Base-by-base conservation (phyloP, 2,329 filamentous ascomycete species). In the Ilyonectria mors-panacis region DNA sequence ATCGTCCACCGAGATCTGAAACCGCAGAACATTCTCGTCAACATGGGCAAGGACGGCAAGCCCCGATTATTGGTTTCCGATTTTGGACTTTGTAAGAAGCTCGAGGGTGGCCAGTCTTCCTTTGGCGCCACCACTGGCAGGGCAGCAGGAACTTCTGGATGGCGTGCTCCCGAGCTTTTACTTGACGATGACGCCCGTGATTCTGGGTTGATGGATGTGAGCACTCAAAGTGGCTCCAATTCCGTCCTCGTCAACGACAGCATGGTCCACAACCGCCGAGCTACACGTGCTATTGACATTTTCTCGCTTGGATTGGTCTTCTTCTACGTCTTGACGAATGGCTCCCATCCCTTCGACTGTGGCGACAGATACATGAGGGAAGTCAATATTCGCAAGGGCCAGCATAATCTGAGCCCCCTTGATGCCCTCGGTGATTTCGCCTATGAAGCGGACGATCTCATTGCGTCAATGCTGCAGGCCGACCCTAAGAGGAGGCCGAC, bases 1-100 rank as follows among this genome's bases (percentile, higher is more conserved):
- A 98, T 99, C 76, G 97, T 99, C 3, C 96, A 99, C 79, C 93
- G 96, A 59, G 96, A 99, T 77, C 88, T 99, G 76, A 99, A 99
- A 79, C 96, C 96, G 1, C 96, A 99, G 76, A 99, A 99, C 74
- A 98, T 99, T 57, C 86, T 99, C 1, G 94, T 98, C 66, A 89
- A 90, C 37, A 91, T 92, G 83, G 90, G 87, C 72, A 90, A 92
- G 73, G 87, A 90, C 66, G 89, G 89, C 47, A 89, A 87, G 39
- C 91, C 94, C 26, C 92, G 95, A n/a, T 87, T 99, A 42, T 89
- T 99, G 5, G 97, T 99, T 39, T 98, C 96, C 0, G 96, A 99
- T 80, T 99, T 99, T 81, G 96, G 96, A 6, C 88, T 99, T 1
- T 98, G 96, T 80, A 99, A 98, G 85, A 98, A 98, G 77, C 85